These are phyloP conservation scores for Aschersonia sp. DNA, from an alignment of 2,329 filamentous ascomycete genomes.

Conservation along the genomic window DNA sequence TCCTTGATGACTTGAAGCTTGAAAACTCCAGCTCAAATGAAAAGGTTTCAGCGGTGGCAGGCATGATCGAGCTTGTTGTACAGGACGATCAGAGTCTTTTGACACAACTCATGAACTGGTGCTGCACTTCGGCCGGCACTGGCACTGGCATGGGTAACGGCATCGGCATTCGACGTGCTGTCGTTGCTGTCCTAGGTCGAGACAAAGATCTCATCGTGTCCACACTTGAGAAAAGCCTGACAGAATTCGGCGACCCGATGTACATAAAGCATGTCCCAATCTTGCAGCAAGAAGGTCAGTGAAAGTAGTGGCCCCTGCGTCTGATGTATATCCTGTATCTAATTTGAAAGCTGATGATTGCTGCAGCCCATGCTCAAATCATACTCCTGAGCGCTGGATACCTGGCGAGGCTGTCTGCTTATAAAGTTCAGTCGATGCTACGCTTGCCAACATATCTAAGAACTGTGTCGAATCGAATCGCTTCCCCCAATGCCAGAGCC, in stretches of 20 bases:
- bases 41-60: constrained; percentile 41
- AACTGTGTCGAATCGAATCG: constrained; percentile 72
- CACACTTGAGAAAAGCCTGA: constrained; percentile 54
- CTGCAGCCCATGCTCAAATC: constrained; percentile 60
- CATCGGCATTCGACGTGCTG: constrained; percentile 52
- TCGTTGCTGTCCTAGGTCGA: constrained; percentile 41
- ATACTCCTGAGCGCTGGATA: constrained; percentile 68
- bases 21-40: constrained; percentile 16
- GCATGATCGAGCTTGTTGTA: constrained; percentile 37
- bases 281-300: constrained; percentile 72
- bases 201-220: constrained; percentile 35
- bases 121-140: constrained; percentile 48
- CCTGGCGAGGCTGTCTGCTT: constrained; percentile 49
- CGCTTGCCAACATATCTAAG: constrained; percentile 62
- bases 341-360: constrained; percentile 8
- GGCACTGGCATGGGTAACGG: constrained; percentile 49
- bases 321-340: background rate
- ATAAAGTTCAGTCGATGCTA: constrained; percentile 53
- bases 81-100: constrained; percentile 31
- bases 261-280: constrained; percentile 76
- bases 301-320: background rate
- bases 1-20: constrained; percentile 21
- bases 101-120: constrained; percentile 46
- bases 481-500: constrained; percentile 58
- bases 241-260: constrained; percentile 69